Evolutionary conservation across 176 grass and related monocot species (phyloP), one percentile per base, ranked within the genome.

Genomic region (Phyllostachys edulis): DNA sequence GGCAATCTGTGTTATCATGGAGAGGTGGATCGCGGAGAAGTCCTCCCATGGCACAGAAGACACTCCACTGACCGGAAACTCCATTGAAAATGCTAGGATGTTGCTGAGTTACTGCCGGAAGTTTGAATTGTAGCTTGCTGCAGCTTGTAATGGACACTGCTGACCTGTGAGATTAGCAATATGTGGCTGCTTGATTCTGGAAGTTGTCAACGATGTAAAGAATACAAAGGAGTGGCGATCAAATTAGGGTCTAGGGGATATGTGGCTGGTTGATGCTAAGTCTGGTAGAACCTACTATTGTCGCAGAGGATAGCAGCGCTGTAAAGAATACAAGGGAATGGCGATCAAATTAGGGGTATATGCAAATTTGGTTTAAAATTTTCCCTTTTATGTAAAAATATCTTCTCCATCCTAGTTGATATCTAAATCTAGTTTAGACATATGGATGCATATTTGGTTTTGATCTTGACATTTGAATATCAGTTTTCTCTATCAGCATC

Each of bases 51-150:
- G 38, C 5, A 63, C 70, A 72, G 85, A 77, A 57, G 83, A 82
- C 18, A 42, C 72, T 49, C 47, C 76, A 47, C 12, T 14, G 56
- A 39, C 64, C 21, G 67, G 69, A 40, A 69, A 60, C 77, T 52
- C 76, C 64, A 71, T 88, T 51, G 73, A 44, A 73, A 87, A 64
- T 78, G 87, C 80, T 62, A 81, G 84, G 32, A 87, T 55, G 73
- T 46, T 98, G 69, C 75, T 95, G 47, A 85, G 51, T 45, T 93
- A 76, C 85, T 98, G 95, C 85, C 77, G 29, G 16, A 94, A 86
- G 45, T 90, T 75, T 67, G 56, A 45, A 54, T 39, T 36, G 40
- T 86, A 89, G 69, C 39, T 86, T 75, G 71, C 34, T 85, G 69
- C 18, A 34, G 55, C 44, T 61, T 75, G 62, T 40, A 11, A 72